These are phyloP conservation scores for Firmiana major DNA, from an alignment of 345 rosid genomes.

Conservation along the genomic window DNA sequence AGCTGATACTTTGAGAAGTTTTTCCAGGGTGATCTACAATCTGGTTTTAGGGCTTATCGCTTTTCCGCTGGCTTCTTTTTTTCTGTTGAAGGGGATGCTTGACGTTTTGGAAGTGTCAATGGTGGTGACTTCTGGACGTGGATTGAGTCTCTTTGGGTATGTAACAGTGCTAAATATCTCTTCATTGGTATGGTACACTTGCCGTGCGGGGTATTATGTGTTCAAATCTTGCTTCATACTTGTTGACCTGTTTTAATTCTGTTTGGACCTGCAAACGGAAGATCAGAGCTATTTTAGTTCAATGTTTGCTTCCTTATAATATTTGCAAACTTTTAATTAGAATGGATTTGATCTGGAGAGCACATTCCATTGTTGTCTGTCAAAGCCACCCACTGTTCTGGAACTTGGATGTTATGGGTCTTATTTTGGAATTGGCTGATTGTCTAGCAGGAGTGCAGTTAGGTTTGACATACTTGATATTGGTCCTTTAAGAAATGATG, in stretches of 20 bases:
- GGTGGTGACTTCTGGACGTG: conserved; percentile 78
- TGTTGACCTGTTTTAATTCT: conserved; percentile 43
- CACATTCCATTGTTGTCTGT: neutral
- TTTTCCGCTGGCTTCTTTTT: conserved; percentile 64
- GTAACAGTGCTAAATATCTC: conserved; percentile 94
- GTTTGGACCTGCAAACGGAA: conserved; percentile 1
- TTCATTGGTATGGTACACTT: conserved; percentile 79
- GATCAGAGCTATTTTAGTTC: conserved; percentile 7
- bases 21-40: conserved; percentile 47
- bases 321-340: neutral
- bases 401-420: neutral
- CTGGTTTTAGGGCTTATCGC: conserved; percentile 40
- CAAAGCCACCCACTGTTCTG: neutral
- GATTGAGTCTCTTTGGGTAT: conserved; percentile 79
- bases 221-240: conserved; percentile 57
- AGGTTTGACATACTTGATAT: neutral
- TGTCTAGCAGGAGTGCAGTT: neutral
- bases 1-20: conserved; percentile 32
- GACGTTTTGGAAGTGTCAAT: conserved; percentile 35
- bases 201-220: conserved; percentile 60
- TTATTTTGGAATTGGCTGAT: neutral
- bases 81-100: conserved; percentile 39
- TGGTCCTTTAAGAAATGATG: neutral
- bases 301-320: neutral
- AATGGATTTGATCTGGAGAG: neutral